A percentile compares a stretch with the other conserved stretches of the same genome.
Evolutionary conservation across 108 stramenopile species (phyloP).

Genomic region (Skeletonema menzelii): DNA sequence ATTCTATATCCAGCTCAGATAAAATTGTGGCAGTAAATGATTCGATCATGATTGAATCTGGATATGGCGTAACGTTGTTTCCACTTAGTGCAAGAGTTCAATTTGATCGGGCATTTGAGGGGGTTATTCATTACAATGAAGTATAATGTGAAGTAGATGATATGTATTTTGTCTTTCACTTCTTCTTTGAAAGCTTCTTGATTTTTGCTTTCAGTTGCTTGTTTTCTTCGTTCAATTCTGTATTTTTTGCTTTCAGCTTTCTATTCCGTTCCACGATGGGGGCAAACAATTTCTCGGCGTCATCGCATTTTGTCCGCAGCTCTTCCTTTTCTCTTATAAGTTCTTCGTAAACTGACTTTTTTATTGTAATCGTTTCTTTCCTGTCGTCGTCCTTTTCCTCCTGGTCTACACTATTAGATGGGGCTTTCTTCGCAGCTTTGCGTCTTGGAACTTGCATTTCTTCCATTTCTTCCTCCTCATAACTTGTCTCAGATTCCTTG

Average conservation of each 20-base stretch:
- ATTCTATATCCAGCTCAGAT: neutral
- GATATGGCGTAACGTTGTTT: neutral
- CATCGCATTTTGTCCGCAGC: neutral
- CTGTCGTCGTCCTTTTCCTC: neutral
- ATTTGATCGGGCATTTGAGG: slow-evolving; percentile 2
- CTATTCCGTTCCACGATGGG: neutral
- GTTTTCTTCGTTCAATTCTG: neutral
- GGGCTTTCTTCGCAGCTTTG: neutral
- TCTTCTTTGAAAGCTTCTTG: neutral
- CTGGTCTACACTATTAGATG: neutral
- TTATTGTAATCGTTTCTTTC: neutral
- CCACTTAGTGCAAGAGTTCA: slow-evolving; percentile 4
- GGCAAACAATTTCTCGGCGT: neutral
- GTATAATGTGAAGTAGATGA: neutral
- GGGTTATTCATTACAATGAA: neutral
- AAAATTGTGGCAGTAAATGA: neutral
- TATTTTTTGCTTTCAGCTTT: neutral
- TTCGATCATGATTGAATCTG: neutral
- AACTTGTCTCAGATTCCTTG: neutral
- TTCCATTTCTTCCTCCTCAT: neutral
- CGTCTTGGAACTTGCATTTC: neutral
- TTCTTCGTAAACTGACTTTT: neutral
- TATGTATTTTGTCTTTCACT: neutral
- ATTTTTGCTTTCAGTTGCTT: neutral
- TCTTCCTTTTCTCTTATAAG: neutral